Conservation (phyloP, 2,329 filamentous ascomycete species). For the Ciborinia camelliae region DNA sequence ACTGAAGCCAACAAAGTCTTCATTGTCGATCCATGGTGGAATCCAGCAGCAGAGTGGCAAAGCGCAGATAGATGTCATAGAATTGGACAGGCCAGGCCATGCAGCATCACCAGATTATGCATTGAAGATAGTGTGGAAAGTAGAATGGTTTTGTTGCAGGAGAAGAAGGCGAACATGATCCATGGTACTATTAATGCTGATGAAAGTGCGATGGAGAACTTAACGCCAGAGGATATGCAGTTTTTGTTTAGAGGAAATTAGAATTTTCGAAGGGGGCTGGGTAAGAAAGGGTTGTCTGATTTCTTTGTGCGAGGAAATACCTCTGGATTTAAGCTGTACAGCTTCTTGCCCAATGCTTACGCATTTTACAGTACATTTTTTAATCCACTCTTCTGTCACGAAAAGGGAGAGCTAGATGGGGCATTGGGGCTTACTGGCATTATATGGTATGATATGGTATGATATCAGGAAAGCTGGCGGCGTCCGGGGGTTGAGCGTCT, state of each 20-base stretch:
- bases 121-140: slow-evolving; percentile 98
- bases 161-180: slow-evolving; percentile 99
- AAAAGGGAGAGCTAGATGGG: not conserved
- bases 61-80: slow-evolving; percentile 91
- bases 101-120: slow-evolving; percentile 88
- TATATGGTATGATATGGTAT: no score
- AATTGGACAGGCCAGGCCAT: slow-evolving; percentile 91
- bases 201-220: slow-evolving; percentile 82
- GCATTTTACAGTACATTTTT: not conserved
- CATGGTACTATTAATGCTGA: slow-evolving; percentile 95
- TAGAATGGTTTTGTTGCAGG: slow-evolving; percentile 90
- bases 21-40: slow-evolving; percentile 99
- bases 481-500: no score
- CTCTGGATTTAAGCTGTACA: not conserved
- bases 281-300: not conserved
- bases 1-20: slow-evolving; percentile 94
- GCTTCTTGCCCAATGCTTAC: not conserved
- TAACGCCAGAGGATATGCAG: slow-evolving; percentile 89
- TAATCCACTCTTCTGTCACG: not conserved
- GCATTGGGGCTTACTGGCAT: no score
- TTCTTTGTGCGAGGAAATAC: not conserved
- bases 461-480: not conserved
- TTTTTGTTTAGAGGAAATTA: slow-evolving; percentile 84
- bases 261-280: not conserved
- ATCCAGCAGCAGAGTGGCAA: slow-evolving; percentile 99